A percentile compares a stretch with the other conserved stretches of the same genome.
Evolutionary conservation across 2,329 filamentous ascomycete genomes (phyloP).

Genomic region (Fusarium globosum): DNA sequence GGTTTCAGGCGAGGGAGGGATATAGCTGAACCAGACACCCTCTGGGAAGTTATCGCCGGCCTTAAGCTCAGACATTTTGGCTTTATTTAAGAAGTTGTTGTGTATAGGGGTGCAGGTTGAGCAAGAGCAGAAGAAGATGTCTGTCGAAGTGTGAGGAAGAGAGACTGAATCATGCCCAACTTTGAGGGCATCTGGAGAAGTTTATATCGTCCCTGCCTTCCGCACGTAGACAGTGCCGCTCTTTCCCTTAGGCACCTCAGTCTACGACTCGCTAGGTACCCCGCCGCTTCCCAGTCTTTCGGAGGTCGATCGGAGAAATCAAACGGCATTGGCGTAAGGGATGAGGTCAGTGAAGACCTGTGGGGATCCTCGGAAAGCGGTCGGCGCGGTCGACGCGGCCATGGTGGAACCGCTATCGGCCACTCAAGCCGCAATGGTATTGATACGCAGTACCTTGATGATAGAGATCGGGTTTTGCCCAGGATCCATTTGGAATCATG

Average conservation of each 20-base stretch:
- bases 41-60: conserved; percentile 86
- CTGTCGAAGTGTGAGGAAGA: conserved; percentile 13
- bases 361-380: conserved; percentile 37
- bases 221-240: conserved; percentile 13
- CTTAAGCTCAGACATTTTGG: conserved; percentile 72
- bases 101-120: neutral
- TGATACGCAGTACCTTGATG: conserved; percentile 40
- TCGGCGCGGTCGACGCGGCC: conserved; percentile 31
- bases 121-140: neutral
- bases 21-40: conserved; percentile 84
- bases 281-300: conserved; percentile 22
- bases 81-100: conserved; percentile 4
- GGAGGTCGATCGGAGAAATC: conserved; percentile 31
- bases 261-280: conserved; percentile 3
- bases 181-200: conserved; percentile 18
- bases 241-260: conserved; percentile 3
- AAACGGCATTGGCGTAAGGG: neutral
- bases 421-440: conserved; percentile 16
- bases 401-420: conserved; percentile 38
- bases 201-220: conserved; percentile 30
- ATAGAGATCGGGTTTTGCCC: conserved; percentile 19
- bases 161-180: neutral
- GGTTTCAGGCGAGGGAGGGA: conserved; percentile 78
- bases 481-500: conserved; percentile 34
- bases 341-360: conserved; percentile 44